phyloP scores from a whole-genome alignment of 1,139 yeast genomes.

The Taphrina wiesneri region DNA sequence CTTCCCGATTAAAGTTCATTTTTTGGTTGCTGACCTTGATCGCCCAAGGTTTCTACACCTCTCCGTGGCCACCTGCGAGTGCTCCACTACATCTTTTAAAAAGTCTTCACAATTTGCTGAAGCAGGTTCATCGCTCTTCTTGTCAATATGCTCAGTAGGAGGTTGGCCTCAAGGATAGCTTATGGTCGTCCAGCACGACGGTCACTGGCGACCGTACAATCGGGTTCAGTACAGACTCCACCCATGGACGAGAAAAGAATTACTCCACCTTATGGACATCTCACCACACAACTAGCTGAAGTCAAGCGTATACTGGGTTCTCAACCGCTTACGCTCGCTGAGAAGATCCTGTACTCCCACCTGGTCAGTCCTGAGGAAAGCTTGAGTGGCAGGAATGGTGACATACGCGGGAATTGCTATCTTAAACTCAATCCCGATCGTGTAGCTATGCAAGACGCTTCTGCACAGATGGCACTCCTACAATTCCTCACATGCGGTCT shows the following conservation, averaged over 20 bases:
- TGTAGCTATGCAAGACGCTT: constrained; percentile 99
- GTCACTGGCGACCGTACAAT: constrained; percentile 9
- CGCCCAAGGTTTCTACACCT: not conserved
- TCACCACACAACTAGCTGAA: constrained; percentile 60
- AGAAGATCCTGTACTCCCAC: constrained; percentile 90
- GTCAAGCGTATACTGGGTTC: constrained; percentile 60
- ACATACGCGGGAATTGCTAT: constrained; percentile 79
- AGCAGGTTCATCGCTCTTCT: no score
- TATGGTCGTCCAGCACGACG: not conserved
- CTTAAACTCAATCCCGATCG: constrained; percentile 93
- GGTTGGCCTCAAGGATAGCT: not conserved
- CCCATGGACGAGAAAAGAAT: constrained; percentile 27
- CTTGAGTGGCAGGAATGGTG: constrained; percentile 54
- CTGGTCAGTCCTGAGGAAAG: constrained; percentile 81
- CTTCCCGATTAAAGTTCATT: not conserved
- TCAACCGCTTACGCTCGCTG: constrained; percentile 85
- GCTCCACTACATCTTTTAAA: no score
- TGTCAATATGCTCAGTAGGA: constrained; percentile 1
- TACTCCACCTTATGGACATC: constrained; percentile 82
- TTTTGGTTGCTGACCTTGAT: not conserved
- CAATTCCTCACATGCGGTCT: constrained; percentile 97
- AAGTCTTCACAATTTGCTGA: no score
- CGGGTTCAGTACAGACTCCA: constrained; percentile 1
- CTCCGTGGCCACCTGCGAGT: not conserved
- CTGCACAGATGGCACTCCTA: constrained; percentile 94